Conservation (phyloP, 768 basidiomycete genomes). For the Amanita muscaria region DNA sequence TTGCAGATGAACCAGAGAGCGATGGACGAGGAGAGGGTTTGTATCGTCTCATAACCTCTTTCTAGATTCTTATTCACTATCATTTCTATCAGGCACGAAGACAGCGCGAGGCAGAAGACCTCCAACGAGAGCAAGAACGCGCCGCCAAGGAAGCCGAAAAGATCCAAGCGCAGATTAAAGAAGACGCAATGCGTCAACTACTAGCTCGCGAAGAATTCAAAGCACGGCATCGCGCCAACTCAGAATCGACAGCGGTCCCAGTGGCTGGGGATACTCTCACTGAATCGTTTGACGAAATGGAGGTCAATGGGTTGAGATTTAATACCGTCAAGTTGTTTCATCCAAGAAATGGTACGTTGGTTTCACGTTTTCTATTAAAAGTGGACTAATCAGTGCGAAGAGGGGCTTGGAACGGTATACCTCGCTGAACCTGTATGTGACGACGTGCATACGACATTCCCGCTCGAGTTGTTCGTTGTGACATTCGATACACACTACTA, state of each 20-base stretch:
- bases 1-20: constrained; percentile 72
- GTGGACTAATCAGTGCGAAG: constrained; percentile 33
- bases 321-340: constrained; percentile 63
- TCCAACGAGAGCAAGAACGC: constrained; percentile 39
- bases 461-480: constrained; percentile 61
- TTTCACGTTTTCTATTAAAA: neutral
- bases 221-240: constrained; percentile 57
- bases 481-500: constrained; percentile 67
- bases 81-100: constrained; percentile 34
- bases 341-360: constrained; percentile 49
- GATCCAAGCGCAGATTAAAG: constrained; percentile 58
- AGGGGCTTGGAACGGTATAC: constrained; percentile 57
- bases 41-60: constrained; percentile 10
- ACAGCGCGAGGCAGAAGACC: constrained; percentile 49
- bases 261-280: constrained; percentile 35
- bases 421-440: constrained; percentile 72
- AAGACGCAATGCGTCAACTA: constrained; percentile 52
- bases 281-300: constrained; percentile 56
- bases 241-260: constrained; percentile 63
- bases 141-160: constrained; percentile 47
- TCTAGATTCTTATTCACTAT: neutral
- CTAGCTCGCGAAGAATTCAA: constrained; percentile 39
- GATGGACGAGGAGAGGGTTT: constrained; percentile 55
- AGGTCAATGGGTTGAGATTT: constrained; percentile 52
- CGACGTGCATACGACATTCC: constrained; percentile 42